Evolutionary conservation across 305 asterid genomes (phyloP).

Genomic region (Salvia sclarea): DNA sequence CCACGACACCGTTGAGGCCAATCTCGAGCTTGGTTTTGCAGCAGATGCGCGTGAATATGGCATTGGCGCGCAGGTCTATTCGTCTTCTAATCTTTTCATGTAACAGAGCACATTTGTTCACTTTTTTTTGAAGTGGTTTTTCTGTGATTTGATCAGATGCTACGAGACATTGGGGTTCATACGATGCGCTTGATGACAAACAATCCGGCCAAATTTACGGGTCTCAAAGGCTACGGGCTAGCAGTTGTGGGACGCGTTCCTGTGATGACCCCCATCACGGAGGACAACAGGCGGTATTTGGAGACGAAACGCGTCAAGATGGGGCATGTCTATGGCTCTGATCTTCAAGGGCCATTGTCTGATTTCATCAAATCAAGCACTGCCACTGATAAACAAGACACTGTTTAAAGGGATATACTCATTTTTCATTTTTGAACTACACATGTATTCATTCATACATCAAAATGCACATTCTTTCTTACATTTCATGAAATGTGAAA

Average conservation of each 20-base stretch:
- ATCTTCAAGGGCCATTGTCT: constrained; percentile 46
- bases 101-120: not conserved
- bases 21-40: constrained; percentile 78
- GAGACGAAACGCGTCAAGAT: constrained; percentile 77
- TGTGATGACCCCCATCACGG: constrained; percentile 74
- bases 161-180: constrained; percentile 71
- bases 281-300: constrained; percentile 72
- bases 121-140: not conserved
- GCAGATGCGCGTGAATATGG: constrained; percentile 87
- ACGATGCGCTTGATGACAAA: constrained; percentile 91
- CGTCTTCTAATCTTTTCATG: not conserved
- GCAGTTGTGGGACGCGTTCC: constrained; percentile 84
- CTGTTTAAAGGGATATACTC: not conserved
- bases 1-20: constrained; percentile 85
- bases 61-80: constrained; percentile 74
- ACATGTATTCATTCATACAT: not conserved
- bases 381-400: constrained; percentile 33
- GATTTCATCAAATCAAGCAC: constrained; percentile 39
- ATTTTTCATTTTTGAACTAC: not conserved
- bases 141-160: constrained; percentile 49
- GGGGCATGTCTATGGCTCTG: constrained; percentile 83
- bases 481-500: not conserved
- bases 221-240: constrained; percentile 77
- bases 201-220: constrained; percentile 81
- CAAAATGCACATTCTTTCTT: not conserved